Conservation (phyloP, 345 rosid species). For the Gynandropsis gynandra region DNA sequence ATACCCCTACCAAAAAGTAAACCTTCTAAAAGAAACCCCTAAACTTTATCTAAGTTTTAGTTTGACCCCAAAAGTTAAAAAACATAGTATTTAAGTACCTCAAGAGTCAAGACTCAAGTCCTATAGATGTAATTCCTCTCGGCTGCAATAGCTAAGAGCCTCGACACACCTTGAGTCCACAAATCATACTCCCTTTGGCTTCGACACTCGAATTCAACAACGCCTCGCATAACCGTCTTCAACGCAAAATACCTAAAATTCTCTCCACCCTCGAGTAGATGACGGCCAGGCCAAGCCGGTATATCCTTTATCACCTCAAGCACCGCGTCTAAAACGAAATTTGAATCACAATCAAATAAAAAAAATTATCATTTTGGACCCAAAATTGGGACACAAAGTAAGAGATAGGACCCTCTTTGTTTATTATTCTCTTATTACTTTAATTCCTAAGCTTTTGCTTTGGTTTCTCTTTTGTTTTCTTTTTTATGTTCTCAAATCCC, state of each 20-base stretch:
- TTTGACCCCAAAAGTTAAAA: constrained; percentile 13
- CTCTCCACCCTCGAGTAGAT: constrained; percentile 80
- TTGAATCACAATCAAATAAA: constrained; percentile 16
- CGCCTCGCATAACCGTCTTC: constrained; percentile 42
- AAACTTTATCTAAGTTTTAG: constrained; percentile 11
- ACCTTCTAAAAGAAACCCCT: constrained; percentile 2
- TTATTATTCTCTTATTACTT: constrained; percentile 16
- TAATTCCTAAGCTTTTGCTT: constrained; percentile 24
- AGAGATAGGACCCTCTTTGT: constrained; percentile 15
- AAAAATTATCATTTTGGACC: too few species aligned
- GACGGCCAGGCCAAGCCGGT: constrained; percentile 88
- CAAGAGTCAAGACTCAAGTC: constrained; percentile 27
- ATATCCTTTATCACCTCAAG: constrained; percentile 62
- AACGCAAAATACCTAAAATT: constrained; percentile 65
- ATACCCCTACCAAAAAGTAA: constrained; percentile 7
- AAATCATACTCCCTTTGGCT: constrained; percentile 76
- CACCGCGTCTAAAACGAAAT: constrained; percentile 50
- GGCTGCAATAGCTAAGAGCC: constrained; percentile 61
- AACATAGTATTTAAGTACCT: constrained; percentile 1
- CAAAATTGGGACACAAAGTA: neutral
- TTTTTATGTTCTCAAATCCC: constrained; percentile 73
- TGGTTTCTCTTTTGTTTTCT: constrained; percentile 32
- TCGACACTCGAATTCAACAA: constrained; percentile 70
- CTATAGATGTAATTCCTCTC: constrained; percentile 51
- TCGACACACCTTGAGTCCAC: constrained; percentile 90